phyloP scores from a whole-genome alignment of 129 eudicot genomes.

The Tagetes patula region DNA sequence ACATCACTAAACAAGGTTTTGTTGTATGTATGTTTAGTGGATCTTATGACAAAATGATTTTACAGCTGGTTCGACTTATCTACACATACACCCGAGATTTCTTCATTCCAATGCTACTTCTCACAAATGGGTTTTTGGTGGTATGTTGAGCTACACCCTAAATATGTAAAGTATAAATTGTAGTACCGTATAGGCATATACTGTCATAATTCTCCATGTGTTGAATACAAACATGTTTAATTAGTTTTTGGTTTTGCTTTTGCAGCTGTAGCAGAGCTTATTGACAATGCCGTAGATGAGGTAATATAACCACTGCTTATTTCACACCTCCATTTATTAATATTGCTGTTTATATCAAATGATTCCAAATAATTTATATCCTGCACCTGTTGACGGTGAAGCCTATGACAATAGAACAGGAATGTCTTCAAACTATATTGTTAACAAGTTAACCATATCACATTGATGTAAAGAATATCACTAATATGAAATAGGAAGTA shows the following conservation, averaged over 20 bases:
- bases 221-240: constrained; percentile 8
- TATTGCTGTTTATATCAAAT: not conserved
- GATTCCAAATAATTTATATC: not conserved
- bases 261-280: constrained; percentile 91
- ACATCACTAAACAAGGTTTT: not conserved
- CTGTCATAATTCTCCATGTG: not conserved
- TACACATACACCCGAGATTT: constrained; percentile 83
- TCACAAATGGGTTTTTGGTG: constrained; percentile 98
- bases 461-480: not conserved
- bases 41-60: constrained; percentile 24
- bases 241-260: constrained; percentile 5
- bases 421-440: not conserved
- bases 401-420: not conserved
- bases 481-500: not conserved
- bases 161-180: constrained; percentile 8
- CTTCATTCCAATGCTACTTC: constrained; percentile 98
- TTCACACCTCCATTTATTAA: not conserved
- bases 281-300: constrained; percentile 96
- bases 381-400: not conserved
- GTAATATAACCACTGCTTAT: constrained; percentile 36
- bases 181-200: not conserved
- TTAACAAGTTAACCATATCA: constrained; percentile 2
- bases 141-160: constrained; percentile 40
- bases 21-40: constrained; percentile 11
- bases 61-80: constrained; percentile 58